Evolutionary conservation across 192 early-diverging fungal species (phyloP).

Genomic region (Coemansia sp.): DNA sequence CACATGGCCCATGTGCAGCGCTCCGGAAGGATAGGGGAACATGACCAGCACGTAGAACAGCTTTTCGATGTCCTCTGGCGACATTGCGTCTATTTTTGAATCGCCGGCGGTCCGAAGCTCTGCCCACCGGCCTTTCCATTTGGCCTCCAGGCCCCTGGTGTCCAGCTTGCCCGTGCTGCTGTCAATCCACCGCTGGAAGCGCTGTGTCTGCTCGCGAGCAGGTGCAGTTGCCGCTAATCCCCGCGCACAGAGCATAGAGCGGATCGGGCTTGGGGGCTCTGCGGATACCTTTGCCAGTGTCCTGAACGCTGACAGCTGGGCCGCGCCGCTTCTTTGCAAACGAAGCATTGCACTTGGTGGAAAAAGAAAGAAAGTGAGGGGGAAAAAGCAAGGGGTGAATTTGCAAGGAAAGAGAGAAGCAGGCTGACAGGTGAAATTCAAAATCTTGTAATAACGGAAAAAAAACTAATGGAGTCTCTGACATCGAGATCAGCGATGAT

Average conservation of each 20-base stretch:
- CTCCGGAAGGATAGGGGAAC: conserved; percentile 95
- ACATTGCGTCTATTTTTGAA: conserved; percentile 4
- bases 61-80: conserved; percentile 35
- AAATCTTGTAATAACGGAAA: background rate
- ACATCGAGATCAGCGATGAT: too few species aligned
- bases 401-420: too few species aligned
- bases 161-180: conserved; percentile 45
- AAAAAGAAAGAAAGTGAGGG: background rate
- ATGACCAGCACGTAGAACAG: conserved; percentile 85
- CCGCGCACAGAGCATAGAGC: background rate
- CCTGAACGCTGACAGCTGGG: background rate
- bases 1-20: conserved; percentile 93
- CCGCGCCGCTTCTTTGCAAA: background rate
- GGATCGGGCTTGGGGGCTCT: background rate
- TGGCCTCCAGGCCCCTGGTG: conserved; percentile 58
- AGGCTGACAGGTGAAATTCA: too few species aligned
- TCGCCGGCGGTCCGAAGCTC: conserved; percentile 19
- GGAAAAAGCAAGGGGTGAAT: too few species aligned
- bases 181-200: conserved; percentile 43
- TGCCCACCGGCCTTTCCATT: conserved; percentile 57
- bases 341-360: conserved; percentile 5
- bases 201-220: conserved; percentile 4
- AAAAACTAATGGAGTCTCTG: too few species aligned
- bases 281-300: background rate
- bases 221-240: background rate